Conservation (phyloP, 169 alveolate species). For the Eimeria necatrix region DNA sequence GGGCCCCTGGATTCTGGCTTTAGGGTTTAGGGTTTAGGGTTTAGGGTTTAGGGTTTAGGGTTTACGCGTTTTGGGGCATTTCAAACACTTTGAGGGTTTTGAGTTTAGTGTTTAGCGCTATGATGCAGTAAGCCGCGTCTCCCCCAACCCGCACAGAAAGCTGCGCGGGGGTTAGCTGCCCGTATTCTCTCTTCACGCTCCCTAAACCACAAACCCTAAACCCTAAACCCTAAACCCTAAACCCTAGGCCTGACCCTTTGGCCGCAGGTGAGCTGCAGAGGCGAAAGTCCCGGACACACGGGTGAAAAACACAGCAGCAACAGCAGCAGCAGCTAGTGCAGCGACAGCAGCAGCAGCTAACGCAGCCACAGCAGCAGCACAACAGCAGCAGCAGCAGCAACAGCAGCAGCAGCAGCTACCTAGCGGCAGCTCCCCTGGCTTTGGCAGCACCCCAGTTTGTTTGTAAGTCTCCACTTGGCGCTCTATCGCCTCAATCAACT, state of each 20-base stretch:
- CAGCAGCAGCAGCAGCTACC: constrained; percentile 46
- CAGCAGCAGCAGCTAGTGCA: neutral
- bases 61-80: neutral
- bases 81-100: neutral
- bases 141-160: constrained; percentile 74
- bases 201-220: constrained; percentile 14
- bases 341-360: neutral
- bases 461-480: constrained; percentile 35
- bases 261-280: too few relatives aligned
- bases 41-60: constrained; percentile 32
- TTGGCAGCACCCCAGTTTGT: constrained; percentile 35
- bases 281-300: neutral
- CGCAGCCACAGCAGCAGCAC: neutral
- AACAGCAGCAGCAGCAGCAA: constrained; percentile 47
- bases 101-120: constrained; percentile 60
- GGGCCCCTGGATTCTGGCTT: too few relatives aligned
- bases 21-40: neutral
- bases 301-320: too few relatives aligned
- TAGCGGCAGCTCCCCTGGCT: constrained; percentile 68
- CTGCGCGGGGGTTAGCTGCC: constrained; percentile 68
- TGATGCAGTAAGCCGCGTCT: constrained; percentile 75
- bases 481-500: constrained; percentile 68
- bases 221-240: constrained; percentile 44
- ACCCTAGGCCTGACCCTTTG: too few relatives aligned
- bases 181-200: constrained; percentile 23